Evolutionary conservation across 2,329 filamentous ascomycete species (phyloP).

Genomic region (Aspergillus vadensis): DNA sequence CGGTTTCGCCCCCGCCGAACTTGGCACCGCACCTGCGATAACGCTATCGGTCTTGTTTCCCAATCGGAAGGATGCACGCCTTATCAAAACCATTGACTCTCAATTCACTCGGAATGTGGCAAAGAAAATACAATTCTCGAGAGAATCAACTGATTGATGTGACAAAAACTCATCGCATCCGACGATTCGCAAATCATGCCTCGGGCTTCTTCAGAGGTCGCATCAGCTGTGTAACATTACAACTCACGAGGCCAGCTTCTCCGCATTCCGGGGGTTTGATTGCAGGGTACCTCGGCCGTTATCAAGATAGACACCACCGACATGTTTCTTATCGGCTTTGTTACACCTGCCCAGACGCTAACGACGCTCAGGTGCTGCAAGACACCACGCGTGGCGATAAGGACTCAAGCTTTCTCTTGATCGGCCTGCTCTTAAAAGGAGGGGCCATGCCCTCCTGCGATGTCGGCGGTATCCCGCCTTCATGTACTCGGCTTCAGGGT

Average conservation of each 20-base stretch:
- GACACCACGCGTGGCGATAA: conserved; percentile 4
- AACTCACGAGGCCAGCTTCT: background rate
- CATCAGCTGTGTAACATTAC: background rate
- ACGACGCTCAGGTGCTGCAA: background rate
- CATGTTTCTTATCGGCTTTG: conserved; percentile 2
- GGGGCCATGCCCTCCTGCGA: background rate
- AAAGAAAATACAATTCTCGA: background rate
- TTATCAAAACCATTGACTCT: background rate
- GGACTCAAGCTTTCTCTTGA: background rate
- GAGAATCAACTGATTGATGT: too few species aligned
- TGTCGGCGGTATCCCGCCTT: background rate
- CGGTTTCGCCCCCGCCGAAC: background rate
- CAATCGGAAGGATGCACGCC: background rate
- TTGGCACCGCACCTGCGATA: background rate
- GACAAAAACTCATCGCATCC: background rate
- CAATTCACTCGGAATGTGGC: background rate
- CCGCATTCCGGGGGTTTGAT: background rate
- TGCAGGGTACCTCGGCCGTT: conserved; percentile 1
- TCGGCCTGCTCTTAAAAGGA: background rate
- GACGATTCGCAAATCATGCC: background rate
- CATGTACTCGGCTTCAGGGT: background rate
- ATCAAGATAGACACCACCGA: background rate
- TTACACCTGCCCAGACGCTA: conserved; percentile 1
- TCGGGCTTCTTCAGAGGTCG: background rate
- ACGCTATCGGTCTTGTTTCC: background rate